These are phyloP conservation scores for Arthromyces matolae DNA, from an alignment of 768 basidiomycete species.

Conservation along the genomic window DNA sequence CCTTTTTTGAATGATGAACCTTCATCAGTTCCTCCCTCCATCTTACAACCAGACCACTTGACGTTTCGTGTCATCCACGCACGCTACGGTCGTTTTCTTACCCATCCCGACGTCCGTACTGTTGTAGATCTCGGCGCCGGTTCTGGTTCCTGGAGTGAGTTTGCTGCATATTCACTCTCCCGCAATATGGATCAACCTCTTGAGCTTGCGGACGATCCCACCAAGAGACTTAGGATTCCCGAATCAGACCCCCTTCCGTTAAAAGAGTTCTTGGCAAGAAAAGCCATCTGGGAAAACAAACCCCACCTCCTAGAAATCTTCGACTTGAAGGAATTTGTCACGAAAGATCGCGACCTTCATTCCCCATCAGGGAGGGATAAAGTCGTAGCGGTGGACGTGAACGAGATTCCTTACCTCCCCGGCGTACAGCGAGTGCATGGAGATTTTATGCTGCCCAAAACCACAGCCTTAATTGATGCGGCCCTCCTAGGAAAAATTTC, in stretches of 20 bases:
- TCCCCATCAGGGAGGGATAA: conserved; percentile 16
- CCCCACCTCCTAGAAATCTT: no score
- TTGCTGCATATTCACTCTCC: neutral
- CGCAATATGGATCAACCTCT: neutral
- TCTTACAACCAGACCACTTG: neutral
- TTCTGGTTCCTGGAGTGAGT: neutral
- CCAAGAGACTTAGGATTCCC: no score
- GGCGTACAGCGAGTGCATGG: conserved; percentile 74
- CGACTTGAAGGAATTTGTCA: neutral
- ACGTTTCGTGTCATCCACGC: conserved; percentile 1
- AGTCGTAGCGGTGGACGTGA: conserved; percentile 78
- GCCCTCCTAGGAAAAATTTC: conserved; percentile 13
- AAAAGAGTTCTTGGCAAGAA: no score
- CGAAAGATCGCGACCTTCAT: neutral
- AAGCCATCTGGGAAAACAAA: no score
- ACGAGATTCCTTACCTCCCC: conserved; percentile 63
- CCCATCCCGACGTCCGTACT: neutral
- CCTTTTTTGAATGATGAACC: no score
- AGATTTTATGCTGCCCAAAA: conserved; percentile 65
- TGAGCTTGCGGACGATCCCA: neutral
- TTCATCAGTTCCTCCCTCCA: no score
- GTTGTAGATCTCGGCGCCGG: conserved; percentile 2
- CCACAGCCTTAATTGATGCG: conserved; percentile 39
- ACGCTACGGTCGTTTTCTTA: neutral
- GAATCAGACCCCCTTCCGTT: no score